Conservation (phyloP, 2,329 filamentous ascomycete genomes). For the Fusarium nelsonii region DNA sequence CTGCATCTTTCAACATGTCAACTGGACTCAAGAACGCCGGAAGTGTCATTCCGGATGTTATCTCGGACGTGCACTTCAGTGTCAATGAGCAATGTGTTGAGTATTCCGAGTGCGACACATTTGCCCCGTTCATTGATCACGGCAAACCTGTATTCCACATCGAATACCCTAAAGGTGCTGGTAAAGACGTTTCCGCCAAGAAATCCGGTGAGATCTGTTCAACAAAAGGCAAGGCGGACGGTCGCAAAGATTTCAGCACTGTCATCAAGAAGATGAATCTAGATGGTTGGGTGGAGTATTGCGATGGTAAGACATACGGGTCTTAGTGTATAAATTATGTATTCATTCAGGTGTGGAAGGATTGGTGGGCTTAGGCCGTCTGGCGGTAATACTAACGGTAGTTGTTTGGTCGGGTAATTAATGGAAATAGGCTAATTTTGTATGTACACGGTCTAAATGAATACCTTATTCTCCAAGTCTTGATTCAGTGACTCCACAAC, state of each 20-base stretch:
- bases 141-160: constrained; percentile 79
- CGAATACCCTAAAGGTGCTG: constrained; percentile 71
- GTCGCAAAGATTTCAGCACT: constrained; percentile 68
- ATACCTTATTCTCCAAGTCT: background rate
- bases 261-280: constrained; percentile 74
- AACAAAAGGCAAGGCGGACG: constrained; percentile 51
- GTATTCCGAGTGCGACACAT: constrained; percentile 69
- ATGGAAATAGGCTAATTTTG: background rate
- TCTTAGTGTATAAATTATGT: background rate
- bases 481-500: background rate
- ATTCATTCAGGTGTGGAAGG: too few species aligned
- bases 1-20: constrained; percentile 66
- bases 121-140: constrained; percentile 67
- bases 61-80: constrained; percentile 67
- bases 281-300: constrained; percentile 72
- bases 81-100: constrained; percentile 78
- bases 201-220: constrained; percentile 59
- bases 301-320: constrained; percentile 44
- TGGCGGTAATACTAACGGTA: background rate
- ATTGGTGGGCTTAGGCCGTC: background rate
- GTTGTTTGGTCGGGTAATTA: background rate
- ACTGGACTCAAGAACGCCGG: constrained; percentile 77
- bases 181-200: constrained; percentile 47
- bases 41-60: constrained; percentile 64
- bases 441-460: background rate